phyloP scores from a whole-genome alignment of 2,329 filamentous ascomycete genomes.

The Fusarium anthophilum region DNA sequence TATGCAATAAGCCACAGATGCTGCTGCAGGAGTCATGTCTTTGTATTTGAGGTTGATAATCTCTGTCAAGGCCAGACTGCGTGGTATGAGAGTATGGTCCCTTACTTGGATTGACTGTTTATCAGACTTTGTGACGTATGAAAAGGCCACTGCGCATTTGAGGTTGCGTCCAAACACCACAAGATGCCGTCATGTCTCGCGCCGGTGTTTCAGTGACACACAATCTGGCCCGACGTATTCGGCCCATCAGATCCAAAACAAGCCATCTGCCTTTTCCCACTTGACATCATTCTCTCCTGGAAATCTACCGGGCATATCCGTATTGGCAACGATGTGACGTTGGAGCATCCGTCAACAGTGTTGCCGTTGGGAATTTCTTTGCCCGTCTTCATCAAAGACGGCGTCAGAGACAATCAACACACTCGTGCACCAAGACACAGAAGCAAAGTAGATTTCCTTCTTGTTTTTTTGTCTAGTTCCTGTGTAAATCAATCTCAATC shows the following conservation, averaged over 20 bases:
- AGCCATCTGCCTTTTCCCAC: not conserved
- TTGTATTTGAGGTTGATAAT: not conserved
- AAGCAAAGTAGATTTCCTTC: constrained; percentile 35
- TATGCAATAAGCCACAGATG: not conserved
- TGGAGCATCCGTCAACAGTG: not conserved
- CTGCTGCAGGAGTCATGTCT: not conserved
- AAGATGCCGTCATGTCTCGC: constrained; percentile 39
- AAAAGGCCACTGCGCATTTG: not conserved
- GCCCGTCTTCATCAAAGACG: constrained; percentile 1
- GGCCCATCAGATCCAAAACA: constrained; percentile 6
- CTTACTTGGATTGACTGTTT: constrained; percentile 12
- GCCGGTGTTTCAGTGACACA: constrained; percentile 30
- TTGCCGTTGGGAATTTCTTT: not conserved
- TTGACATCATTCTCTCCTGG: constrained; percentile 22
- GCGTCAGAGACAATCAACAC: constrained; percentile 13
- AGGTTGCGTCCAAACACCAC: not conserved
- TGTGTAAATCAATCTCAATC: constrained; percentile 41
- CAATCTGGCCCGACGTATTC: constrained; percentile 9
- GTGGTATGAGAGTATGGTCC: constrained; percentile 10
- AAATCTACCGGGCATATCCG: not conserved
- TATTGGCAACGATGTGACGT: constrained; percentile 3
- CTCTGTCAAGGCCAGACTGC: not conserved
- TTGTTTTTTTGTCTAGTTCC: constrained; percentile 44
- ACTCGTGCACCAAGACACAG: constrained; percentile 21
- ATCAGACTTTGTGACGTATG: constrained; percentile 30